Percentiles rank a stretch among this genome's conserved stretches.
These are phyloP conservation scores for Paspalum notatum DNA, from an alignment of 176 grass and related monocot genomes.

Conservation along the genomic window DNA sequence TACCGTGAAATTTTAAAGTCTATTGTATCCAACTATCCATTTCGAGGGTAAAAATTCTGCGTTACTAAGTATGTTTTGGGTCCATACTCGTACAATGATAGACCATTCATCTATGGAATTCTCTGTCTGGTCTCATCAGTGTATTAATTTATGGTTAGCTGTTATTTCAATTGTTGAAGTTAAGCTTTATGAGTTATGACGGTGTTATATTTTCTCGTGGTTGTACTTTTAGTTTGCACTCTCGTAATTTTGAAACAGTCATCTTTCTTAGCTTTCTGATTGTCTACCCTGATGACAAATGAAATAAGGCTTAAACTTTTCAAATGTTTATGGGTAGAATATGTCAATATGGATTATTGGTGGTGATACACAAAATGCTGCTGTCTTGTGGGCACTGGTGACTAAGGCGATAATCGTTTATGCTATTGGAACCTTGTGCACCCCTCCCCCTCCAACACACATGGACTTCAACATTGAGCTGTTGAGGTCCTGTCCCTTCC, in stretches of 20 bases:
- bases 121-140: background rate
- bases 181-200: background rate
- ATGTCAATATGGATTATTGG: background rate
- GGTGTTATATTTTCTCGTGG: background rate
- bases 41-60: background rate
- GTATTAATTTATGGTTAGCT: conserved; percentile 16
- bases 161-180: conserved; percentile 9
- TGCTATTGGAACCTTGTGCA: background rate
- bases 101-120: conserved; percentile 3
- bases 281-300: conserved; percentile 1
- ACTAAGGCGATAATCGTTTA: background rate
- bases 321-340: background rate
- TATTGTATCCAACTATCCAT: background rate
- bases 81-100: background rate
- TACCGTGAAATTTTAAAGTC: conserved; percentile 10
- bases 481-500: background rate
- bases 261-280: conserved; percentile 10
- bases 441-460: background rate
- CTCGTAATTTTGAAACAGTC: background rate
- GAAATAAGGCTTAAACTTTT: background rate
- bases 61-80: background rate
- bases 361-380: background rate
- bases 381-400: background rate
- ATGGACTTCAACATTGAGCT: background rate
- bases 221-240: background rate